These are phyloP conservation scores for Kazachstania martiniae DNA, from an alignment of 805 yeast genomes.

Conservation along the genomic window DNA sequence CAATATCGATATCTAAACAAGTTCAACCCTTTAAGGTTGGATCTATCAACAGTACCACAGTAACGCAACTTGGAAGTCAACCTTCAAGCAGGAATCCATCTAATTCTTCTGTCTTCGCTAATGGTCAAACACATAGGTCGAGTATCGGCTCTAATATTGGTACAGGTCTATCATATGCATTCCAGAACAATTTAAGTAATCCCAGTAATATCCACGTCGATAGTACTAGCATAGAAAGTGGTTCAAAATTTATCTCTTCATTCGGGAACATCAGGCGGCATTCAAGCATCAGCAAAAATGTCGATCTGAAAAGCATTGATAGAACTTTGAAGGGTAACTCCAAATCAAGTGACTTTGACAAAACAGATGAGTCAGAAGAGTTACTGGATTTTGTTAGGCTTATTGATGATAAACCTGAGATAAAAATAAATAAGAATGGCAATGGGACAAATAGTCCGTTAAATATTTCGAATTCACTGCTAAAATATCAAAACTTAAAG, in stretches of 20 bases:
- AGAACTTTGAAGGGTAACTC: no score
- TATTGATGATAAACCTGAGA: conserved; percentile 54
- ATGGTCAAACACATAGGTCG: conserved; percentile 31
- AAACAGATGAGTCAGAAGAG: conserved; percentile 27
- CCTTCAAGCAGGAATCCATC: conserved; percentile 34
- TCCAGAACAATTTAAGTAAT: conserved; percentile 1
- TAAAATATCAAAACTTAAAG: conserved; percentile 41
- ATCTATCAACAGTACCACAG: conserved; percentile 24
- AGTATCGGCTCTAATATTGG: conserved; percentile 28
- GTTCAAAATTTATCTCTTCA: conserved; percentile 61
- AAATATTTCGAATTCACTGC: conserved; percentile 37
- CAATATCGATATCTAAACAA: conserved; percentile 16
- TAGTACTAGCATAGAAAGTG: conserved; percentile 25
- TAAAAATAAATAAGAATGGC: conserved; percentile 24
- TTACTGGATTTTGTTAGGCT: conserved; percentile 60
- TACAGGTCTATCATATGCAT: conserved; percentile 6
- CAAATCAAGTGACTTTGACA: not conserved
- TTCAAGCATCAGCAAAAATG: conserved; percentile 28
- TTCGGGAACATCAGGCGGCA: conserved; percentile 59
- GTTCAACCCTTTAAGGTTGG: conserved; percentile 31
- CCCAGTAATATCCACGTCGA: conserved; percentile 1
- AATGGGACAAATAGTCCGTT: conserved; percentile 1
- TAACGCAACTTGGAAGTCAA: conserved; percentile 15
- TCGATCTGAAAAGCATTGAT: conserved; percentile 5
- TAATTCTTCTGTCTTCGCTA: conserved; percentile 32